Evolutionary conservation across 495 filamentous ascomycete genomes (phyloP), one percentile per base, ranked within the genome.

Genomic region (Emericellopsis terricola): DNA sequence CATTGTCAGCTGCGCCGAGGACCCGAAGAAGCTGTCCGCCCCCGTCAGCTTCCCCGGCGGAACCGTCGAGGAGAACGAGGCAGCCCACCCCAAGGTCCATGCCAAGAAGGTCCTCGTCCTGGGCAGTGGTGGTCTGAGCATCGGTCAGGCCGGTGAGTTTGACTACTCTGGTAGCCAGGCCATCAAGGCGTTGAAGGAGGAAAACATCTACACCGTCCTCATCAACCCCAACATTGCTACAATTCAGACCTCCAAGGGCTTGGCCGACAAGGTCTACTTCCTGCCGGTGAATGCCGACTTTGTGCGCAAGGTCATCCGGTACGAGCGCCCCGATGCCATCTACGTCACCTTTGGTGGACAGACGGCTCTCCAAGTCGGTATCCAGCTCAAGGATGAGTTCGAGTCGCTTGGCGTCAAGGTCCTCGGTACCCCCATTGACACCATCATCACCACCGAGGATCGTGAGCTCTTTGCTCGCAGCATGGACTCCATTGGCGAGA

Each of bases 171-270:
- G 86, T 52, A 80, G 73, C 51, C 71, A 91, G 54, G 87, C 87
- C 18, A 81, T 96, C 47, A 96, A 96, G 64, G 87, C 87, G 13
- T 60, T 97, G 37, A 97, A 94, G 57, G 87, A 94, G 56, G 87
- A 91, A 43, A 79, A 81, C 39, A 85, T 97, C 40, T 76, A 82
- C 44, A 93, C 89, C 2, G 76, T 97, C 39, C 72, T 97, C 36
- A 86, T 97, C 62, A 97, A 97, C 57, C 89, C 87, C 30, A 97
- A 97, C 54, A 97, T 97, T 45, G 87, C 87, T 24, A 97, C 87
- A 18, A 97, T 97, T 47, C 87, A 97, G 56, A 97, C 87, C 23
- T 87, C 92, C 16, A 91, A 94, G 62, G 92, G 92, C 42, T 69
- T 97, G 33, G 87, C 87, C 8, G 87, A 97, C 46, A 89, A 94